Evolutionary conservation across 345 rosid genomes (phyloP).

Genomic region (Microthlaspi erraticum): DNA sequence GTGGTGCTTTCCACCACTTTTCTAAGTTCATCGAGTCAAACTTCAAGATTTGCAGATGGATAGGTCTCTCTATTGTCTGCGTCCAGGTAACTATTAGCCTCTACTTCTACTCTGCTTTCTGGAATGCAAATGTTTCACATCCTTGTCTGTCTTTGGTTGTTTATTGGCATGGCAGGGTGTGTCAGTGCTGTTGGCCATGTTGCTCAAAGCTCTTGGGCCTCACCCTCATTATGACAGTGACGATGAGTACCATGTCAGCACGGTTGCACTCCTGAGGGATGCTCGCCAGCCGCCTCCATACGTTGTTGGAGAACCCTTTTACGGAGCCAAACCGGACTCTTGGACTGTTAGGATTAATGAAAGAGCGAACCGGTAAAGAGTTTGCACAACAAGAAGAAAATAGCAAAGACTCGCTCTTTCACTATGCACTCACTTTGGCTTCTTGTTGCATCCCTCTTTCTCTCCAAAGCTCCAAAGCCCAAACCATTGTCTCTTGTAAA

Average conservation of each 20-base stretch:
- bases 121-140: slow-evolving; percentile 4
- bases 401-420: not conserved
- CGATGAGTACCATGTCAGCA: slow-evolving; percentile 65
- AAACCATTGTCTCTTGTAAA: slow-evolving; percentile 10
- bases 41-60: slow-evolving; percentile 81
- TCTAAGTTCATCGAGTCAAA: slow-evolving; percentile 68
- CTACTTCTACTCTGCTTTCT: not conserved
- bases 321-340: slow-evolving; percentile 57
- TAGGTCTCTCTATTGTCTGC: slow-evolving; percentile 73
- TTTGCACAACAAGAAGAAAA: slow-evolving; percentile 18
- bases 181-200: slow-evolving; percentile 63
- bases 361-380: slow-evolving; percentile 47
- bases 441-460: slow-evolving; percentile 9
- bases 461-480: slow-evolving; percentile 12
- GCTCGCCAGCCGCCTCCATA: slow-evolving; percentile 59
- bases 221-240: slow-evolving; percentile 72
- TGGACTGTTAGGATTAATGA: slow-evolving; percentile 63
- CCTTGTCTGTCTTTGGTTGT: not conserved
- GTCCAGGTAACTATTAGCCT: slow-evolving; percentile 63
- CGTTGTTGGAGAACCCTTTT: slow-evolving; percentile 68
- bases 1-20: slow-evolving; percentile 68
- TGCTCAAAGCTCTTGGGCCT: slow-evolving; percentile 80
- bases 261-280: slow-evolving; percentile 70
- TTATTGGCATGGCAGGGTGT: slow-evolving; percentile 54
- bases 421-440: slow-evolving; percentile 9